phyloP scores from a whole-genome alignment of 2,329 filamentous ascomycete species.

The Phialophora verrucosa region DNA sequence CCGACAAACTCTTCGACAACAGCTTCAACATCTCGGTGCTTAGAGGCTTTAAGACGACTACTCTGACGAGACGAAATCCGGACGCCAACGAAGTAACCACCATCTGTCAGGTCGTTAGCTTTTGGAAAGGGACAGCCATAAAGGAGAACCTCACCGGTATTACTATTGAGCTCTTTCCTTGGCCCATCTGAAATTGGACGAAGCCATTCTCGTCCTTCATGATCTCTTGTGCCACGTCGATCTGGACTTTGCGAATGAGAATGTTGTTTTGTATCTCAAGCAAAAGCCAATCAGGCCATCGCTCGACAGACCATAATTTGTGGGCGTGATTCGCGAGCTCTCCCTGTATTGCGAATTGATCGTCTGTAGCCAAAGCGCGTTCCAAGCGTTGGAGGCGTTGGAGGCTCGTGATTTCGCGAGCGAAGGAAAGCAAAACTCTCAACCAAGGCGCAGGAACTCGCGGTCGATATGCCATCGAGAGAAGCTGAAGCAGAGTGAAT shows the following conservation, averaged over 20 bases:
- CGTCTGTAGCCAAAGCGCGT: slow-evolving; percentile 21
- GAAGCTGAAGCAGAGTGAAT: slow-evolving; percentile 38
- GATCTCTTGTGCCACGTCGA: slow-evolving; percentile 64
- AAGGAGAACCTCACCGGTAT: slow-evolving; percentile 50
- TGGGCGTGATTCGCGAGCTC: slow-evolving; percentile 60
- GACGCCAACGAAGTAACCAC: slow-evolving; percentile 62
- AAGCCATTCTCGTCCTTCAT: slow-evolving; percentile 58
- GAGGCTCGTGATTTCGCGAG: slow-evolving; percentile 40
- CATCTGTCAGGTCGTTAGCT: slow-evolving; percentile 45
- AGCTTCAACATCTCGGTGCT: slow-evolving; percentile 66
- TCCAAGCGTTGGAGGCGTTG: slow-evolving; percentile 44
- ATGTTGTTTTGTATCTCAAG: slow-evolving; percentile 69
- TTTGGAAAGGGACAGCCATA: too few relatives aligned
- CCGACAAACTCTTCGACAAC: slow-evolving; percentile 55
- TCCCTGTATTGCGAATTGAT: slow-evolving; percentile 37
- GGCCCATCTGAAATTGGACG: slow-evolving; percentile 74
- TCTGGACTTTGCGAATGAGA: slow-evolving; percentile 65
- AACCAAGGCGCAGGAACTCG: slow-evolving; percentile 35
- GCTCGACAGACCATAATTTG: slow-evolving; percentile 58
- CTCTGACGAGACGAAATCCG: slow-evolving; percentile 57
- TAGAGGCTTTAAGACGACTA: slow-evolving; percentile 67
- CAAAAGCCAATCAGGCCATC: slow-evolving; percentile 66
- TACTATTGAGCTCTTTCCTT: slow-evolving; percentile 73
- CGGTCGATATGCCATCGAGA: slow-evolving; percentile 33
- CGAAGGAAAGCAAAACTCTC: slow-evolving; percentile 39